phyloP scores from a whole-genome alignment of 2,329 filamentous ascomycete genomes.

The Lasiodiplodia sp. region DNA sequence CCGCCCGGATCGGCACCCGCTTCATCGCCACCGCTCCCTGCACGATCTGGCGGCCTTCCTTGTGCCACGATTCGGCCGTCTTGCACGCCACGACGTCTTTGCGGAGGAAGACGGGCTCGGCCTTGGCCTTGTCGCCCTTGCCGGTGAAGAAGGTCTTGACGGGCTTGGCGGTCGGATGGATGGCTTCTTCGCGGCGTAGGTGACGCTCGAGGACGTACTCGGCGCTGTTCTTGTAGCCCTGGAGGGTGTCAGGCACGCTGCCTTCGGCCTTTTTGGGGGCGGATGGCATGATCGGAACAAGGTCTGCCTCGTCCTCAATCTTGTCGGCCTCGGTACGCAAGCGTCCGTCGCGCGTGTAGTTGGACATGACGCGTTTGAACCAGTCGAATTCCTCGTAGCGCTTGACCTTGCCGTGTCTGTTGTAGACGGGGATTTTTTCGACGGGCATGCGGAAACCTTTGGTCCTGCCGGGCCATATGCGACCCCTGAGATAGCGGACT shows the following conservation, averaged over 20 bases:
- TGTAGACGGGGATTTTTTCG: constrained; percentile 83
- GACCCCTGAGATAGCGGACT: constrained; percentile 83
- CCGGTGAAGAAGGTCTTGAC: constrained; percentile 78
- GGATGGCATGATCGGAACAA: constrained; percentile 72
- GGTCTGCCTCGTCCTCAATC: constrained; percentile 77
- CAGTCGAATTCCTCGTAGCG: constrained; percentile 83
- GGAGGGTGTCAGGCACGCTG: constrained; percentile 73
- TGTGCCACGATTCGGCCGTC: constrained; percentile 96
- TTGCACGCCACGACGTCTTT: constrained; percentile 85
- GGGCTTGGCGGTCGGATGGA: constrained; percentile 71
- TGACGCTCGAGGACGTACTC: constrained; percentile 88
- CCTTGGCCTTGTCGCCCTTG: constrained; percentile 75
- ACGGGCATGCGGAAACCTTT: constrained; percentile 81
- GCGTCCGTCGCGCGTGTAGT: constrained; percentile 66
- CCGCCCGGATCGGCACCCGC: constrained; percentile 85
- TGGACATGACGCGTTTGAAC: constrained; percentile 82
- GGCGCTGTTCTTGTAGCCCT: constrained; percentile 85
- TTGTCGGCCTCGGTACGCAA: constrained; percentile 76
- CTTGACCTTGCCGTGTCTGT: constrained; percentile 78
- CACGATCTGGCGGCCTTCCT: constrained; percentile 83
- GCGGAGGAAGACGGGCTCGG: constrained; percentile 82
- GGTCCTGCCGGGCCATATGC: constrained; percentile 84
- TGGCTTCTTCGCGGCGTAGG: constrained; percentile 88
- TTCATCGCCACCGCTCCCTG: constrained; percentile 80
- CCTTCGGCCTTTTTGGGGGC: constrained; percentile 71